A percentile compares a stretch with the other conserved stretches of the same genome.
Conservation (phyloP, 345 rosid genomes). For the Moricandia moricandioides region DNA sequence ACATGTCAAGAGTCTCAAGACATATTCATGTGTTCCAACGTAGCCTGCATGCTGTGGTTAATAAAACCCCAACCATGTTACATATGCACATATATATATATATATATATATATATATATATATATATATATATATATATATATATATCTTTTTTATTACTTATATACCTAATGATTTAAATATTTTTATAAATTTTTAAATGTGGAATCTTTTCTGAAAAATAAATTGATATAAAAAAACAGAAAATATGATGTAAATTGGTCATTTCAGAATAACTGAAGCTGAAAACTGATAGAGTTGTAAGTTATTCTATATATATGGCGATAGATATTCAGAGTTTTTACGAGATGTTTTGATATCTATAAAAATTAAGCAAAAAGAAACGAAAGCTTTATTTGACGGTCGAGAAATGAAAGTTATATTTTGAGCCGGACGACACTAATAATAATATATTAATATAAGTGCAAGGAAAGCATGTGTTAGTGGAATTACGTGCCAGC, state of each 20-base stretch:
- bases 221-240: background rate
- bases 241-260: background rate
- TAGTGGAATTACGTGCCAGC: slow-evolving; percentile 28
- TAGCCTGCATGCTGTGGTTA: slow-evolving; percentile 24
- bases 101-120: too few species aligned
- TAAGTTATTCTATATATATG: slow-evolving; percentile 22
- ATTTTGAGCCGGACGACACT: slow-evolving; percentile 13
- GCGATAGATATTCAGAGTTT: too few species aligned
- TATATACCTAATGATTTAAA: background rate
- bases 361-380: too few species aligned
- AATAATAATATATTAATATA: background rate
- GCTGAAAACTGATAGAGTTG: background rate
- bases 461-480: slow-evolving; percentile 39
- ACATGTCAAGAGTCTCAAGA: slow-evolving; percentile 15
- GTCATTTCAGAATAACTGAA: background rate
- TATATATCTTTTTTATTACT: background rate
- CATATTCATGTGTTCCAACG: slow-evolving; percentile 28
- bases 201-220: slow-evolving; percentile 10
- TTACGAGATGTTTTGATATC: too few species aligned
- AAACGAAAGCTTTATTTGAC: too few species aligned
- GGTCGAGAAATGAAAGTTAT: too few species aligned
- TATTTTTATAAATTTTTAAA: background rate
- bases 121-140: background rate
- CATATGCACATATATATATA: too few species aligned
- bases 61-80: slow-evolving; percentile 24